Base-by-base conservation (phyloP, 768 basidiomycete species). In the Coprinopsis sp. region DNA sequence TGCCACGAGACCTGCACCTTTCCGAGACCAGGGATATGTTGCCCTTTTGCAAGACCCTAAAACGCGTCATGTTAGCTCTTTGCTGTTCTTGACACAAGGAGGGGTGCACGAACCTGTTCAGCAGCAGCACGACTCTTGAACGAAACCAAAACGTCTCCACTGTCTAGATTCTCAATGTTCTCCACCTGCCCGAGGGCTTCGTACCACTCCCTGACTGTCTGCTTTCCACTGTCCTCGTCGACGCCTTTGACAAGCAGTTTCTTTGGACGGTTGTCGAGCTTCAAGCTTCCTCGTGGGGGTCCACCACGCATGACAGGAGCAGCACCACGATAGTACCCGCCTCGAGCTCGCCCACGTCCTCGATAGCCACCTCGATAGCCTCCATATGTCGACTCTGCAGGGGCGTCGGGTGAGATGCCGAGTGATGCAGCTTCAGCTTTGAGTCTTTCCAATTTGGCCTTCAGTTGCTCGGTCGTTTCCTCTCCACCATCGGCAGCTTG, bases 211-310 rank as follows among this genome's bases (percentile, higher is more conserved):
- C 77, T 79, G 49, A 93, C 67, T 5, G 77, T 73, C 51, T 83
- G 79, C 25, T 80, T 51, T 6, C 36, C 46, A 24, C 70, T 69
- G 16, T 76, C 73, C 28, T 71, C 64, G 14, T 60, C 64, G 7
- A 78, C 78, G 29, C 84, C 87, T 58, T 88, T 84, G 23, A 96
- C 70, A 18, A 86, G 65, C 19, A 96, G 67, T 63, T 79, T 84
- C 68, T 82, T 87, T 8, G 92, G 87, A 14, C 92, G 80, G 58
- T 93, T 91, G 63, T 96, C 92, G 23, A 96, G 77, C 59, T 87
- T 87, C 85, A 95, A 87, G 56, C 82, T 91, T 8, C 73, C 69
- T 33, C 84, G 76, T 8, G 81, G 73, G 37, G 78, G 74, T 2
- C 79, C 82, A 47, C 88, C 87, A 36, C 88, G 79, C 52, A 76